Conservation (phyloP, 331 rosid genomes). For the Phaseolus coccineus region DNA sequence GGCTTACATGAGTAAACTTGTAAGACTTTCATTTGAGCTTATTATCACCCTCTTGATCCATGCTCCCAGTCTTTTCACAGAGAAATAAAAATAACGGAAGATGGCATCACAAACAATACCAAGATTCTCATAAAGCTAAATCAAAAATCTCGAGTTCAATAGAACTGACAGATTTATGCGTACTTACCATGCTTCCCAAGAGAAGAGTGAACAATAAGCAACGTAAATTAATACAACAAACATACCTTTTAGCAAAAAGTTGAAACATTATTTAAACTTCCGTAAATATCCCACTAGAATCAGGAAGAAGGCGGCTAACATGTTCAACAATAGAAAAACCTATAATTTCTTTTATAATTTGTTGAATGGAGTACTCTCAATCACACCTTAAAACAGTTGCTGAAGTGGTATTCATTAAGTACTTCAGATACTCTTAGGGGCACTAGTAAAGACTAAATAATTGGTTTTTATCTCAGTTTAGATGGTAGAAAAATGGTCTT, state of each 20-base stretch:
- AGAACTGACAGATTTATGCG: background rate
- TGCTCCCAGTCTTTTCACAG: background rate
- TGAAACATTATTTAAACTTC: no score
- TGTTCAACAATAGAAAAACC: no score
- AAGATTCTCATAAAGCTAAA: background rate
- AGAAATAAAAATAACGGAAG: conserved; percentile 9
- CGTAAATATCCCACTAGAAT: no score
- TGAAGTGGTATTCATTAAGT: background rate
- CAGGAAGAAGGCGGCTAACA: no score
- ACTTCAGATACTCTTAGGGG: background rate
- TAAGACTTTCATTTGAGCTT: background rate
- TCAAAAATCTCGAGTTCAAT: background rate
- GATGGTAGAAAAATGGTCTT: background rate
- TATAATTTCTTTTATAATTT: no score
- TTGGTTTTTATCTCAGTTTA: background rate
- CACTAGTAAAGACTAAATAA: background rate
- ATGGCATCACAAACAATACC: conserved; percentile 11
- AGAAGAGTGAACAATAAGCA: no score
- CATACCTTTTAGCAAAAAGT: no score
- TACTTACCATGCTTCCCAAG: no score
- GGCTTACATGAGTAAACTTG: background rate
- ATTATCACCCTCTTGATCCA: background rate
- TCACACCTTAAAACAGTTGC: background rate
- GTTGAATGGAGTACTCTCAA: background rate
- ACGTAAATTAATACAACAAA: no score